phyloP scores from a whole-genome alignment of 768 basidiomycete species.

The Hericium erinaceus region DNA sequence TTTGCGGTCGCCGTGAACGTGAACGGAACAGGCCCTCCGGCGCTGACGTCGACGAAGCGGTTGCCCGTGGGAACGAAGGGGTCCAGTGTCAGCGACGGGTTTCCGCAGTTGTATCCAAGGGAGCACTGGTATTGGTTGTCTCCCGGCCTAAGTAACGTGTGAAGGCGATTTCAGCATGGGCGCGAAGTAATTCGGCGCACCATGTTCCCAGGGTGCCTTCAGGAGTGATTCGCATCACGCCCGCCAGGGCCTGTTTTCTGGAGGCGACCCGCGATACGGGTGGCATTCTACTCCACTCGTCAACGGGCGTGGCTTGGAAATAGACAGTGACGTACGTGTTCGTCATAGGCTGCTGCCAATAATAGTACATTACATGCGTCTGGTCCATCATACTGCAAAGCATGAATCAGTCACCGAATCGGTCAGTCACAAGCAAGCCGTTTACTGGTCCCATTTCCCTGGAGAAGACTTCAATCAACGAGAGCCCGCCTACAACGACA shows the following conservation, averaged over 20 bases:
- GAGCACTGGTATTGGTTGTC: conserved; percentile 55
- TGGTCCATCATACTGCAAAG: conserved; percentile 56
- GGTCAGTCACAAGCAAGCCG: neutral
- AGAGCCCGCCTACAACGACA: no score
- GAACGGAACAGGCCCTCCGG: conserved; percentile 50
- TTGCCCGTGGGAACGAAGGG: conserved; percentile 45
- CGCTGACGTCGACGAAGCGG: conserved; percentile 51
- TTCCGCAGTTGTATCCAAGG: conserved; percentile 35
- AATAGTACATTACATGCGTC: conserved; percentile 53
- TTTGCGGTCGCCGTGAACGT: conserved; percentile 42
- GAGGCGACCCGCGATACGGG: conserved; percentile 39
- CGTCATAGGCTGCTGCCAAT: conserved; percentile 66
- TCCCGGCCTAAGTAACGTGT: conserved; percentile 39
- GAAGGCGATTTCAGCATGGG: neutral
- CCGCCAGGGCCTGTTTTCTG: conserved; percentile 48
- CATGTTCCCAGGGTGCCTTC: conserved; percentile 59
- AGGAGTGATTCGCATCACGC: conserved; percentile 54
- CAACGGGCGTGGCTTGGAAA: neutral
- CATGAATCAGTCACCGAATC: neutral
- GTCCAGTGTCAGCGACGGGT: conserved; percentile 43
- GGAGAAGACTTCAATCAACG: neutral
- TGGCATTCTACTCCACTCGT: conserved; percentile 34
- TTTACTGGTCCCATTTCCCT: conserved; percentile 62
- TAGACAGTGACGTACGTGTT: conserved; percentile 33
- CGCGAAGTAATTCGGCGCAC: conserved; percentile 21